Percentiles rank a stretch among this genome's conserved stretches.
phyloP scores from a whole-genome alignment of 139 green algal genomes.

The Tetradesmus obliquus region DNA sequence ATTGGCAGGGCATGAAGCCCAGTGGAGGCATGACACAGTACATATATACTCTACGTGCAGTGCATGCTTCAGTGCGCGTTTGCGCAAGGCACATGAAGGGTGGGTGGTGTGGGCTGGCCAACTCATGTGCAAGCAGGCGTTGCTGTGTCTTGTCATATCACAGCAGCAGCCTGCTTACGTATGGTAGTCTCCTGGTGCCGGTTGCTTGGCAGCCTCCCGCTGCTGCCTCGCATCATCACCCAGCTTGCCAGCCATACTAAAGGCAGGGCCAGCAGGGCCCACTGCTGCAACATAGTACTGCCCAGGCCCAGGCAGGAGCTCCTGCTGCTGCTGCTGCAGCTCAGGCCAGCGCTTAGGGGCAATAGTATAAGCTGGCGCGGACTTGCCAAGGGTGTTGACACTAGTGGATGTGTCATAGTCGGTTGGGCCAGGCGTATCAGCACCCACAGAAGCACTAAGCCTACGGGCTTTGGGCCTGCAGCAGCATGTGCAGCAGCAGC shows the following conservation, averaged over 20 bases:
- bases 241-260: not conserved
- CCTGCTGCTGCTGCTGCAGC: not conserved
- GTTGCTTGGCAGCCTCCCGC: not conserved
- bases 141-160: no score
- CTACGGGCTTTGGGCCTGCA: not conserved
- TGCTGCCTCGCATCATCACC: not conserved
- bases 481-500: not conserved
- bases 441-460: not conserved
- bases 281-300: slow-evolving; percentile 10
- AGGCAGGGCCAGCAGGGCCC: not conserved
- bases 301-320: slow-evolving; percentile 5
- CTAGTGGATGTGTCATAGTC: slow-evolving; percentile 13
- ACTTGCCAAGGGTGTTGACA: not conserved
- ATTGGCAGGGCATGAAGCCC: no score
- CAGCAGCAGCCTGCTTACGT: no score
- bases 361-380: slow-evolving; percentile 12
- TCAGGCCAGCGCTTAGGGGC: not conserved
- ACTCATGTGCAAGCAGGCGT: no score
- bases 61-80: no score
- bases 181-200: slow-evolving; percentile 24
- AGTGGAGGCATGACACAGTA: not conserved
- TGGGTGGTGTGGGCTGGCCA: no score
- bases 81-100: no score
- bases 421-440: not conserved
- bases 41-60: no score